Conservation (phyloP, 768 basidiomycete species). For the Roridomyces roridus region DNA sequence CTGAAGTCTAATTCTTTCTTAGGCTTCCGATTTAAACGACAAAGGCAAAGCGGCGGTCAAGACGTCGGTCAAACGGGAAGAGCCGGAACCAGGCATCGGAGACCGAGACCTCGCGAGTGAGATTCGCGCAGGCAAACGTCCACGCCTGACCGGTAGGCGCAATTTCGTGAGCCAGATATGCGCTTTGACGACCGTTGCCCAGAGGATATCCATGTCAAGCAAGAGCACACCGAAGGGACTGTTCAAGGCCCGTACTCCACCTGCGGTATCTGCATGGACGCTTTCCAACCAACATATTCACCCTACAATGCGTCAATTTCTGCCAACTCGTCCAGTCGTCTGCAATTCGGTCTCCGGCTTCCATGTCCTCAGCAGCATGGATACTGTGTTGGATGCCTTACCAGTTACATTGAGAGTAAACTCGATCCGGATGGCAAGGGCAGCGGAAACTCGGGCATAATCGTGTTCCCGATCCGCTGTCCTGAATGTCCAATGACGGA, state of each 20-base stretch:
- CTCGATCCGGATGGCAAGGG: constrained; percentile 40
- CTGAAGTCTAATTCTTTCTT: neutral
- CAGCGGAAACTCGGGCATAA: constrained; percentile 30
- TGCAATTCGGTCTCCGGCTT: constrained; percentile 40
- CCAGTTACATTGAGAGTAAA: constrained; percentile 40
- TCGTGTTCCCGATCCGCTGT: constrained; percentile 45
- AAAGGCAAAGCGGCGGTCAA: constrained; percentile 31
- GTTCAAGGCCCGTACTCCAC: constrained; percentile 25
- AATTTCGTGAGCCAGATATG: neutral
- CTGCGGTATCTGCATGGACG: constrained; percentile 47
- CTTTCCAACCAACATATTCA: constrained; percentile 40
- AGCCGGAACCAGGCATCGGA: neutral
- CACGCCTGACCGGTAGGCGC: constrained; percentile 6
- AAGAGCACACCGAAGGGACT: constrained; percentile 16
- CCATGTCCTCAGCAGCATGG: constrained; percentile 41
- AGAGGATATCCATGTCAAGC: constrained; percentile 17
- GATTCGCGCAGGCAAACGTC: constrained; percentile 2
- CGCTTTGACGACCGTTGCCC: constrained; percentile 2
- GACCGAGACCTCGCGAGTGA: neutral
- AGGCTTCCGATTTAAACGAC: constrained; percentile 36
- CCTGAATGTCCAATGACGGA: constrained; percentile 40
- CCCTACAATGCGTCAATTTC: constrained; percentile 38
- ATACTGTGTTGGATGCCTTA: constrained; percentile 43
- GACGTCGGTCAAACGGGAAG: constrained; percentile 3
- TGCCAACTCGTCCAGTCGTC: constrained; percentile 39